Conservation (phyloP, 2,329 filamentous ascomycete genomes). For the Xylaria arbuscula region DNA sequence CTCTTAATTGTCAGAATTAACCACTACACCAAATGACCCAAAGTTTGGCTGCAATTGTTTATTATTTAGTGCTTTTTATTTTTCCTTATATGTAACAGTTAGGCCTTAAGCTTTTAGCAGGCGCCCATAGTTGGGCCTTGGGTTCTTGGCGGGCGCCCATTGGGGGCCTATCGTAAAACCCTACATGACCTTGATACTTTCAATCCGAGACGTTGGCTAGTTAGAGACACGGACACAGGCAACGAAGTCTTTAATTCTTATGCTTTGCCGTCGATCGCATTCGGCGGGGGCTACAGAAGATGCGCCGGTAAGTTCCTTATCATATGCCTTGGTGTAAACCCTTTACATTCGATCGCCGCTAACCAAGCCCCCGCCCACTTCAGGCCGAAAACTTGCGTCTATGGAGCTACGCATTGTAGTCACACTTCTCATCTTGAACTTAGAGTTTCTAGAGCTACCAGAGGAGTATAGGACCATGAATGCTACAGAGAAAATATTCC, state of each 20-base stretch:
- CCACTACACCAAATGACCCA: too few species aligned
- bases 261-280: constrained; percentile 51
- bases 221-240: constrained; percentile 41
- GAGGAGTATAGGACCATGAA: constrained; percentile 19
- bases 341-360: neutral
- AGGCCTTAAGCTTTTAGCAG: too few species aligned
- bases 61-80: too few species aligned
- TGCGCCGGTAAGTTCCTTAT: constrained; percentile 49
- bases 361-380: neutral
- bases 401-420: constrained; percentile 39
- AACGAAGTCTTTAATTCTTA: constrained; percentile 50
- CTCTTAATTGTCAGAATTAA: too few species aligned
- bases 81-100: too few species aligned
- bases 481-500: constrained; percentile 35
- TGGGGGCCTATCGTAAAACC: too few species aligned
- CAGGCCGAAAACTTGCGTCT: constrained; percentile 36
- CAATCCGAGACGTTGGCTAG: constrained; percentile 48
- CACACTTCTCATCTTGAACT: constrained; percentile 32
- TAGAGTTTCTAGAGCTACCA: constrained; percentile 35
- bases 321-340: neutral
- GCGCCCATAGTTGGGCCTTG: too few species aligned
- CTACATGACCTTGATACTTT: neutral
- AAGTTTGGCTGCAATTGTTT: too few species aligned
- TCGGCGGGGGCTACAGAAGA: constrained; percentile 52
- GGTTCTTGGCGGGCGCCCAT: too few species aligned